These are phyloP conservation scores for Globisporangium mamillatum DNA, from an alignment of 352 stramenopile genomes.

Conservation along the genomic window DNA sequence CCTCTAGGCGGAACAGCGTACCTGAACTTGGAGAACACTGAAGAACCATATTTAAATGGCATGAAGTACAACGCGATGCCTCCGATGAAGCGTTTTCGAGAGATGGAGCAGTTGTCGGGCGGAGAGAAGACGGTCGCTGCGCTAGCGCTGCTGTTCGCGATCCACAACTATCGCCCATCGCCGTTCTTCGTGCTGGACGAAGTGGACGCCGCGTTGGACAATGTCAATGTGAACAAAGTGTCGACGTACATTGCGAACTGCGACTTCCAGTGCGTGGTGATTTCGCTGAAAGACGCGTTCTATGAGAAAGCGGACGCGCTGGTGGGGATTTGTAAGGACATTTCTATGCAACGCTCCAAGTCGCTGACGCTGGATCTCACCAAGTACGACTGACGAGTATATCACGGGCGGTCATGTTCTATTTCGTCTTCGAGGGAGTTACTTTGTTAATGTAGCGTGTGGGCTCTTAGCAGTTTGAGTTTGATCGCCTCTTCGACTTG, in stretches of 20 bases:
- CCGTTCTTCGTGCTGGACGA: slow-evolving; percentile 99
- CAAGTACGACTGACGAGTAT: slow-evolving; percentile 34
- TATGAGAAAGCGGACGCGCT: slow-evolving; percentile 94
- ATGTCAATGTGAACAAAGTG: slow-evolving; percentile 99
- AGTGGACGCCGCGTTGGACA: slow-evolving; percentile 99
- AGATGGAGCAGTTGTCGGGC: slow-evolving; percentile 98
- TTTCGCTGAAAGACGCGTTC: slow-evolving; percentile 98
- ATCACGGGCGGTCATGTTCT: not conserved
- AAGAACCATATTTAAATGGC: slow-evolving; percentile 97
- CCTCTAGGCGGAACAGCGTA: slow-evolving; percentile 88
- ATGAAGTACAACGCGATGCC: slow-evolving; percentile 99
- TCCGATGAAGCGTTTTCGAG: slow-evolving; percentile 98
- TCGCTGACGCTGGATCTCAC: slow-evolving; percentile 84
- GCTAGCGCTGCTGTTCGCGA: slow-evolving; percentile 98
- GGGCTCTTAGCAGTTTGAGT: not conserved
- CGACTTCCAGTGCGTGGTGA: slow-evolving; percentile 97
- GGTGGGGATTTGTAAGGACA: slow-evolving; percentile 91
- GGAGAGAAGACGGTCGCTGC: slow-evolving; percentile 99
- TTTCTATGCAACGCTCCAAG: slow-evolving; percentile 64
- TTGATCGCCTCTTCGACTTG: not conserved
- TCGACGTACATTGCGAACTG: slow-evolving; percentile 96
- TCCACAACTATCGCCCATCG: slow-evolving; percentile 95
- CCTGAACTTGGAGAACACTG: slow-evolving; percentile 80
- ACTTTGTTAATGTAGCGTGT: not conserved
- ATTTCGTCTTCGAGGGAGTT: slow-evolving; percentile 2